phyloP scores from a whole-genome alignment of 2,329 filamentous ascomycete species.

The Dryadomyces quercivorus region DNA sequence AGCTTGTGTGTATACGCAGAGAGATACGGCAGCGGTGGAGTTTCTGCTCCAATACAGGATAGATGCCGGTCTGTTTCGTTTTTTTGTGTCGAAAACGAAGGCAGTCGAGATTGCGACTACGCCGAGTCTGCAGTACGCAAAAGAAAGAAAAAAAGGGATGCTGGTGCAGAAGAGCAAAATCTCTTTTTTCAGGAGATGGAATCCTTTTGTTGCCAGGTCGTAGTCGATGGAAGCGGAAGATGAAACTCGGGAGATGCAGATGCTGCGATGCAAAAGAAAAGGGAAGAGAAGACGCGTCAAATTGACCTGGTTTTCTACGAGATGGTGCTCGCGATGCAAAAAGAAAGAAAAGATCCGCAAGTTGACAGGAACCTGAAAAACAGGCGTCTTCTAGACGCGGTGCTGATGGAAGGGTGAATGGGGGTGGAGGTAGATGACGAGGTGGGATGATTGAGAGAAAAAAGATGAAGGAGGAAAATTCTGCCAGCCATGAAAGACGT shows the following conservation, averaged over 20 bases:
- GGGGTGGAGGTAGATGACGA: not conserved
- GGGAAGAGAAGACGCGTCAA: not conserved
- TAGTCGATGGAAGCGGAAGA: not conserved
- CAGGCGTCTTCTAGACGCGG: not conserved
- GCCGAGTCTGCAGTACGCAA: not conserved
- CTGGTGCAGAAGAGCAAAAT: not conserved
- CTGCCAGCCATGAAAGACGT: not conserved
- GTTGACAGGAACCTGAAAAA: not conserved
- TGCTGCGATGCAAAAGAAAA: not conserved
- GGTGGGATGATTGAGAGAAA: not conserved
- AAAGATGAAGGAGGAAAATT: not conserved
- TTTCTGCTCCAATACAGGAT: conserved; percentile 1
- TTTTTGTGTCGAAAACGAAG: not conserved
- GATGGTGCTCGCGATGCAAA: not conserved
- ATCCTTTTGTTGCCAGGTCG: not conserved
- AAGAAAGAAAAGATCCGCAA: not conserved
- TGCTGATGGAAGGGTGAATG: not conserved
- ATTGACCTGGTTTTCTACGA: not conserved
- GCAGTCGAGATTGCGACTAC: not conserved
- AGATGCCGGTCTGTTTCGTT: not conserved
- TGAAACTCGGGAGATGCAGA: not conserved
- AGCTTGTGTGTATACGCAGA: not conserved
- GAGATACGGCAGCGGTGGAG: not conserved
- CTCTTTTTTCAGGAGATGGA: not conserved
- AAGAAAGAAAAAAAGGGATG: not conserved